Percentiles rank a stretch among this genome's conserved stretches.
These are phyloP conservation scores for Verruconis gallopava DNA, from an alignment of 2,329 filamentous ascomycete species.

Conservation along the genomic window DNA sequence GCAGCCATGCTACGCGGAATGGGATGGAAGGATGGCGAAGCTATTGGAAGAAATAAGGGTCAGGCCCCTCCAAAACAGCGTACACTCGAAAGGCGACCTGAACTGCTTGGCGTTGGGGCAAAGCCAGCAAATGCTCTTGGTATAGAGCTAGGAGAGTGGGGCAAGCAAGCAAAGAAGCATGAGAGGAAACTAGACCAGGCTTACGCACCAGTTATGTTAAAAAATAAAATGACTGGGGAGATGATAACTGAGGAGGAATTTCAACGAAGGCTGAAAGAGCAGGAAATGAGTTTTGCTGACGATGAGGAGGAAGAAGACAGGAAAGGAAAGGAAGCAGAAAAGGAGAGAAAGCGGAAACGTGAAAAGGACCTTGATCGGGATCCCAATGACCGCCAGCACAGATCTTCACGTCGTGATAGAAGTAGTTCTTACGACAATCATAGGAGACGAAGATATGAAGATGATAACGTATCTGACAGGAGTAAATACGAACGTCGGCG, in stretches of 20 bases:
- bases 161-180: slow-evolving; percentile 41
- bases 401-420: slow-evolving; percentile 12
- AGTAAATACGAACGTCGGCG: background rate
- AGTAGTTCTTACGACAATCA: slow-evolving; percentile 11
- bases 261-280: slow-evolving; percentile 36
- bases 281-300: slow-evolving; percentile 28
- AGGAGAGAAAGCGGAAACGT: slow-evolving; percentile 4
- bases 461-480: background rate
- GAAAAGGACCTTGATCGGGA: slow-evolving; percentile 5
- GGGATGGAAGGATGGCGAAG: slow-evolving; percentile 72
- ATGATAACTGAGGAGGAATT: slow-evolving; percentile 50
- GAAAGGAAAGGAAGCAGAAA: slow-evolving; percentile 5
- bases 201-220: slow-evolving; percentile 49
- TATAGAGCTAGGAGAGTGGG: slow-evolving; percentile 69
- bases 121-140: slow-evolving; percentile 55
- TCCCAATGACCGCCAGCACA: slow-evolving; percentile 10
- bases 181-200: slow-evolving; percentile 30
- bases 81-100: slow-evolving; percentile 57
- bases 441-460: slow-evolving; percentile 2
- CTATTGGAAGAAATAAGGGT: slow-evolving; percentile 38
- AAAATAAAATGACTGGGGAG: slow-evolving; percentile 50
- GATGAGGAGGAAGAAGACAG: slow-evolving; percentile 17
- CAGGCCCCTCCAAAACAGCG: slow-evolving; percentile 41
- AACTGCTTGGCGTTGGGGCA: slow-evolving; percentile 76
- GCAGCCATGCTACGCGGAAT: slow-evolving; percentile 81